Evolutionary conservation across 306 rosid genomes (phyloP).

Genomic region (Cicer arietinum): DNA sequence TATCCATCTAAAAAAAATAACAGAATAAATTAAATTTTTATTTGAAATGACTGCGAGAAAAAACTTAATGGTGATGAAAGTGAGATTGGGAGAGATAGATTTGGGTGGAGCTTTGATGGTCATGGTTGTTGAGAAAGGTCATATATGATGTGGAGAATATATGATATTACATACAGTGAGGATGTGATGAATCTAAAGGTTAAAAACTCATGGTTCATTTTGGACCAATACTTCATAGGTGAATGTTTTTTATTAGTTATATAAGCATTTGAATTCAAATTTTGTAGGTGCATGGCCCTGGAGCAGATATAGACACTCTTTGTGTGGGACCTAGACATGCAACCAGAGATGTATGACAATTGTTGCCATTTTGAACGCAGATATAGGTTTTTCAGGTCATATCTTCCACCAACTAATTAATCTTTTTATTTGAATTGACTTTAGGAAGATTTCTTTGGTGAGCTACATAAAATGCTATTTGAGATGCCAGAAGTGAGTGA

Average conservation of each 20-base stretch:
- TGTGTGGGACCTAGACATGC: conserved; percentile 99
- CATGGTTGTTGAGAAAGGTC: no score
- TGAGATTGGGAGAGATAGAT: no score
- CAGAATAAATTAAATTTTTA: no score
- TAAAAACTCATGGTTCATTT: no score
- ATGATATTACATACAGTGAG: no score
- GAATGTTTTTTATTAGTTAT: not conserved
- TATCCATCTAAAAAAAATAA: no score
- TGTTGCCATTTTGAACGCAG: conserved; percentile 35
- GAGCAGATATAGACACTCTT: conserved; percentile 95
- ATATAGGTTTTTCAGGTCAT: conserved; percentile 18
- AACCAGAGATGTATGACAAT: conserved; percentile 75
- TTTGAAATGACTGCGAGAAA: no score
- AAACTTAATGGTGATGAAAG: no score
- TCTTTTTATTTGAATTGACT: conserved; percentile 42
- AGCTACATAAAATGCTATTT: conserved; percentile 69
- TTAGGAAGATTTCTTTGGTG: conserved; percentile 95
- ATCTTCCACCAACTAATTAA: conserved; percentile 15
- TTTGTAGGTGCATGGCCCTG: conserved; percentile 95
- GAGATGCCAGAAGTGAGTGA: conserved; percentile 94
- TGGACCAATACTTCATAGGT: no score
- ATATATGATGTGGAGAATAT: no score
- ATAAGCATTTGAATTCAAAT: conserved; percentile 15
- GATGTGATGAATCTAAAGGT: no score
- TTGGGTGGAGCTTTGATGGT: no score